Evolutionary conservation across 305 asterid genomes (phyloP).

Genomic region (Salvia sclarea): DNA sequence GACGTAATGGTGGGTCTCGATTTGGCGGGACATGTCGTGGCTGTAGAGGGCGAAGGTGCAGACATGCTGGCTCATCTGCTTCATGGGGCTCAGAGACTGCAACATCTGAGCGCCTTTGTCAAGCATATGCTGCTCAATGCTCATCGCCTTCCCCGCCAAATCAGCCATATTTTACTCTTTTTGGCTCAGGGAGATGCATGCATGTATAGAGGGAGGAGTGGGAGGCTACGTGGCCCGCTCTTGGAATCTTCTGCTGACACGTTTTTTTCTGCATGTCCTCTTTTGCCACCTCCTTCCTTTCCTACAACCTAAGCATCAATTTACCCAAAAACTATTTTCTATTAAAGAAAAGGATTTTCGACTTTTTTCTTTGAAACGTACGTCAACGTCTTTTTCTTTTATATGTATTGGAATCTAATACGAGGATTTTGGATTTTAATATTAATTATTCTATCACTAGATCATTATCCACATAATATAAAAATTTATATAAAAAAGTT

Average conservation of each 20-base stretch:
- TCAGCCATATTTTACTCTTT: background rate
- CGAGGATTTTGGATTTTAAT: too few species aligned
- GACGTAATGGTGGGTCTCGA: slow-evolving; percentile 76
- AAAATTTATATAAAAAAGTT: too few species aligned
- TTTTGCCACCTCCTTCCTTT: too few species aligned
- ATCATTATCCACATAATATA: too few species aligned
- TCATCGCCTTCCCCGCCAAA: slow-evolving; percentile 72
- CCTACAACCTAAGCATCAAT: too few species aligned
- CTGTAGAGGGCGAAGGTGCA: slow-evolving; percentile 81
- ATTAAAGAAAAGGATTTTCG: too few species aligned
- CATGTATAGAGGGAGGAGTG: slow-evolving; percentile 4
- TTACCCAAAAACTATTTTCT: too few species aligned
- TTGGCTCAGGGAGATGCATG: background rate
- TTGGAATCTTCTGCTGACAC: slow-evolving; percentile 28
- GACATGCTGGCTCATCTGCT: slow-evolving; percentile 67
- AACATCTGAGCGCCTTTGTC: slow-evolving; percentile 74
- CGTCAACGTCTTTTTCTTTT: too few species aligned
- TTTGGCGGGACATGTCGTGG: slow-evolving; percentile 78
- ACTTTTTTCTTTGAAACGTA: too few species aligned
- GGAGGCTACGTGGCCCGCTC: slow-evolving; percentile 28
- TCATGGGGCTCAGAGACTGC: slow-evolving; percentile 70
- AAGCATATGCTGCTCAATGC: slow-evolving; percentile 50
- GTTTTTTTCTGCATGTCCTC: background rate
- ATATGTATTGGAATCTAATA: too few species aligned
- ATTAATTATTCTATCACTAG: too few species aligned